Conservation (phyloP, 495 filamentous ascomycete species). For the Apiosordaria backusii region DNA sequence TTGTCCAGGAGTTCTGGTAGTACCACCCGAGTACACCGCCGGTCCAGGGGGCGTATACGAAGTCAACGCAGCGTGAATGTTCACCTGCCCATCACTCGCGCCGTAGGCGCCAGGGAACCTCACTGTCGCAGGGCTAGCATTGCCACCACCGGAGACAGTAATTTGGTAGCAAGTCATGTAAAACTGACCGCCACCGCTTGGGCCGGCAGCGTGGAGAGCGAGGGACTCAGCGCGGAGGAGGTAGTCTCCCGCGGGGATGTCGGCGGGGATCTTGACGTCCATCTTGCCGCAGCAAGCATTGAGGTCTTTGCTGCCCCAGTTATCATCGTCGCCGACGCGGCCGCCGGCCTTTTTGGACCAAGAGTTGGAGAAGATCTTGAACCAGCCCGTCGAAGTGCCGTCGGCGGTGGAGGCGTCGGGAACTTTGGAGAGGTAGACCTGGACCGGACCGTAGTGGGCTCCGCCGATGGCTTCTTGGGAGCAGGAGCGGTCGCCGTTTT, state of each 20-base stretch:
- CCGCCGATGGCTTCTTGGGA: slow-evolving; percentile 47
- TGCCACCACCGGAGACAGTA: slow-evolving; percentile 35
- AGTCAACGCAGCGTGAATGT: slow-evolving; percentile 40
- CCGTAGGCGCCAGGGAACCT: slow-evolving; percentile 49
- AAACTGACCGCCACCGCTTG: slow-evolving; percentile 41
- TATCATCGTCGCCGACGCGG: slow-evolving; percentile 40
- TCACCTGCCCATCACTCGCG: slow-evolving; percentile 45
- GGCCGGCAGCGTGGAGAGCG: slow-evolving; percentile 48
- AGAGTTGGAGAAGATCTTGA: slow-evolving; percentile 50
- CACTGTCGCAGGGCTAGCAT: slow-evolving; percentile 34
- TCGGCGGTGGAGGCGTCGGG: slow-evolving; percentile 45
- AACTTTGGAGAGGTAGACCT: slow-evolving; percentile 53
- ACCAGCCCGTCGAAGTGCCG: slow-evolving; percentile 40
- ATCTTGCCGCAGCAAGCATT: slow-evolving; percentile 51
- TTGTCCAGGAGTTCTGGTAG: slow-evolving; percentile 33
- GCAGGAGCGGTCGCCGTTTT: slow-evolving; percentile 44
- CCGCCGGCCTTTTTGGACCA: slow-evolving; percentile 40
- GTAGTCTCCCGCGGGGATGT: slow-evolving; percentile 49
- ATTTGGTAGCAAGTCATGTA: slow-evolving; percentile 53
- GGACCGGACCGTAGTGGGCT: slow-evolving; percentile 46
- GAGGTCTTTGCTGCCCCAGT: slow-evolving; percentile 51
- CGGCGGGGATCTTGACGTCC: slow-evolving; percentile 45
- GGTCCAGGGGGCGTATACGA: slow-evolving; percentile 42
- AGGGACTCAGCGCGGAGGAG: slow-evolving; percentile 50
- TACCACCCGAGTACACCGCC: slow-evolving; percentile 38